Evolutionary conservation across 176 grass and related monocot species (phyloP).

Genomic region (Puccinellia tenuiflora): DNA sequence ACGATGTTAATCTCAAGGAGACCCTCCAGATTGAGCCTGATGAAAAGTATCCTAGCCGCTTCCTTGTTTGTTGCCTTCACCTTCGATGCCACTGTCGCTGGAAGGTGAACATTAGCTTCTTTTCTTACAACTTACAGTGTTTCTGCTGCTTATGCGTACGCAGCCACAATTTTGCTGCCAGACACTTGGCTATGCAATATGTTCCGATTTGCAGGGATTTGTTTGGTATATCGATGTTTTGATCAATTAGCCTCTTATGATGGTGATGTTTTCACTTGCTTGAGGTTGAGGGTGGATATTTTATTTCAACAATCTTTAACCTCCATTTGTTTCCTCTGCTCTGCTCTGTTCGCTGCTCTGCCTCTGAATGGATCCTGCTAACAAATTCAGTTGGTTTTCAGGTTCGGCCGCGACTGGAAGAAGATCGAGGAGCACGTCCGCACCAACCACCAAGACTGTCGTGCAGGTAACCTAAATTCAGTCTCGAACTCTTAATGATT

Average conservation of each 20-base stretch:
- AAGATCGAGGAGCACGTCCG: no score
- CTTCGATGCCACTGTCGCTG: conserved; percentile 74
- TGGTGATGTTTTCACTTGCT: neutral
- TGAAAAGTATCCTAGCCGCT: conserved; percentile 39
- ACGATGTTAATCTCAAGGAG: conserved; percentile 92
- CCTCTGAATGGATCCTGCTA: no score
- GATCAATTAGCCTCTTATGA: conserved; percentile 11
- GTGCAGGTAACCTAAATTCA: no score
- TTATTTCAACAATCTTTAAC: neutral
- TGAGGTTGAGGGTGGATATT: neutral
- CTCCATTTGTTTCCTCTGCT: no score
- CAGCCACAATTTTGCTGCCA: neutral
- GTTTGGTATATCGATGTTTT: conserved; percentile 18
- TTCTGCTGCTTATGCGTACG: neutral
- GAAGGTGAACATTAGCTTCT: conserved; percentile 47
- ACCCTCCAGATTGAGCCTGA: conserved; percentile 73
- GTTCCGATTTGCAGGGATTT: neutral
- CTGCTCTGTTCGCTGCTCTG: no score
- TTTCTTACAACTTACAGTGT: neutral
- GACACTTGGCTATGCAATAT: neutral
- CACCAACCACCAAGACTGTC: no score
- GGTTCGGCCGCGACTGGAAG: no score
- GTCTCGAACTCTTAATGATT: no score
- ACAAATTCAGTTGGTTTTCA: no score
- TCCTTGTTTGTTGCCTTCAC: conserved; percentile 69